phyloP scores from a whole-genome alignment of 1,284 basidiomycete genomes.

The Acaromyces ingoldii region DNA sequence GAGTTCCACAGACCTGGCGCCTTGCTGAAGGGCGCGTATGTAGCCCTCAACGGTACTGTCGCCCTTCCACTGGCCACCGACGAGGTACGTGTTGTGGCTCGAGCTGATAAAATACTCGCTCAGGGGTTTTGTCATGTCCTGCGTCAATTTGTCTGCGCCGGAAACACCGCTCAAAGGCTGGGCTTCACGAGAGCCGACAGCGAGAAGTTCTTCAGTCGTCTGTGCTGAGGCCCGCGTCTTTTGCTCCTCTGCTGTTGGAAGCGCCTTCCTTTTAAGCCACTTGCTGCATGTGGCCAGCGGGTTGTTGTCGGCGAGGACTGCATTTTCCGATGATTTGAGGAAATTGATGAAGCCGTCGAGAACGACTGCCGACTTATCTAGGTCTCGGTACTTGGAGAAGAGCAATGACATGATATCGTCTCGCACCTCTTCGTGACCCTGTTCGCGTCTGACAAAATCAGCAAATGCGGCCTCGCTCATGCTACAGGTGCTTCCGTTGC shows the following conservation, averaged over 20 bases:
- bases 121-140: conserved; percentile 74
- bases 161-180: background rate
- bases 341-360: conserved; percentile 43
- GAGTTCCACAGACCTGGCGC: conserved; percentile 78
- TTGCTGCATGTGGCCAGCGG: too few species aligned
- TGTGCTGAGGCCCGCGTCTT: background rate
- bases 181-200: background rate
- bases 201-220: conserved; percentile 9
- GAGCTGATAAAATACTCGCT: conserved; percentile 87
- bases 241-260: background rate
- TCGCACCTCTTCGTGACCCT: conserved; percentile 16
- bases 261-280: too few species aligned
- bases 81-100: conserved; percentile 95
- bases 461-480: conserved; percentile 14
- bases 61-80: conserved; percentile 88
- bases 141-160: conserved; percentile 20
- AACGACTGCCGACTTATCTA: too few species aligned
- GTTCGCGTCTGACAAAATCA: conserved; percentile 34
- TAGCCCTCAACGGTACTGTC: conserved; percentile 93
- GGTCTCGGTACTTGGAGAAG: conserved; percentile 7
- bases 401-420: background rate
- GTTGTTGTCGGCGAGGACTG: conserved; percentile 23
- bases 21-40: conserved; percentile 81
- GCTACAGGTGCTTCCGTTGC: background rate
- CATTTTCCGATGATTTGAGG: conserved; percentile 42